These are phyloP conservation scores for Ophiosphaerella korrae DNA, from an alignment of 2,329 filamentous ascomycete species.

Conservation along the genomic window DNA sequence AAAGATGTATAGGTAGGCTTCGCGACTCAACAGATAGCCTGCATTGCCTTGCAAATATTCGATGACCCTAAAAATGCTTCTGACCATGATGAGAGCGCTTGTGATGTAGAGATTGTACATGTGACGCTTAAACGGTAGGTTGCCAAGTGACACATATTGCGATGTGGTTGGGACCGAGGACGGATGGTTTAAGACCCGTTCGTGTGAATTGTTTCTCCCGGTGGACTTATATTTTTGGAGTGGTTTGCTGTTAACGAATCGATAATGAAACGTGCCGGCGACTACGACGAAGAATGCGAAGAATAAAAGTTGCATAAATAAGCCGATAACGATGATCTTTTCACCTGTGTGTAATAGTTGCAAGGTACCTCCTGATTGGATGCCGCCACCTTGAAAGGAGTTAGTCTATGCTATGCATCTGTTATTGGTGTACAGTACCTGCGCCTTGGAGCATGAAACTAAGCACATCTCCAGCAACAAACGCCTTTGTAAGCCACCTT, in stretches of 20 bases:
- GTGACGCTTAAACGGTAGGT: slow-evolving; percentile 39
- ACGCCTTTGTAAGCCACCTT: slow-evolving; percentile 52
- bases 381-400: slow-evolving; percentile 16
- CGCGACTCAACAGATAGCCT: slow-evolving; percentile 51
- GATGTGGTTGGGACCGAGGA: background rate
- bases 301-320: slow-evolving; percentile 55
- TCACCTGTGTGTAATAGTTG: slow-evolving; percentile 15
- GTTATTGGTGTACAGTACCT: slow-evolving; percentile 5
- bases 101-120: slow-evolving; percentile 52
- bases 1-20: slow-evolving; percentile 53
- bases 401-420: background rate
- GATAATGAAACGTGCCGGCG: slow-evolving; percentile 22
- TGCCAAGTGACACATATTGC: background rate
- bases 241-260: slow-evolving; percentile 14
- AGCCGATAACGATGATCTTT: slow-evolving; percentile 29
- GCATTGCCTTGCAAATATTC: slow-evolving; percentile 54
- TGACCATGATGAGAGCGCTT: slow-evolving; percentile 54
- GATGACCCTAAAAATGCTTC: slow-evolving; percentile 55
- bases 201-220: background rate
- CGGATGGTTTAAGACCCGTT: background rate
- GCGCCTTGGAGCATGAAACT: slow-evolving; percentile 51
- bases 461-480: slow-evolving; percentile 54
- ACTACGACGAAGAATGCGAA: slow-evolving; percentile 55
- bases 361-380: slow-evolving; percentile 16
- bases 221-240: slow-evolving; percentile 2